Base-by-base conservation (phyloP, 768 basidiomycete species). In the Podaxis mareebaensis region DNA sequence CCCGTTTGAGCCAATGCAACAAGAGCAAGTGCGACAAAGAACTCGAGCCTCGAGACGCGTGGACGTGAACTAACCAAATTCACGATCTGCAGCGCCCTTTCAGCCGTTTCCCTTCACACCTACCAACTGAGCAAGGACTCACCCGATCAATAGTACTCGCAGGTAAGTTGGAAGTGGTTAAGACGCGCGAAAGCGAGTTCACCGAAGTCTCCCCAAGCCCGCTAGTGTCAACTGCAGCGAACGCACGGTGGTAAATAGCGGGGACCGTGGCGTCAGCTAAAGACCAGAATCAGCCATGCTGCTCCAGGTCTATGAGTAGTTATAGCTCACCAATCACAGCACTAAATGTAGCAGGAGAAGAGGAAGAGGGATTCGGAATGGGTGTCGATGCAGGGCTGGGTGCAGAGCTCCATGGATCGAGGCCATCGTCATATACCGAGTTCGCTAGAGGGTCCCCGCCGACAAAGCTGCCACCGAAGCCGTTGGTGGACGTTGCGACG, bases 1-100 rank as follows among this genome's bases (percentile, higher is more conserved):
- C 87, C 89, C 4, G 85, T 78, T 74, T 98, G 95, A 4, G 92
- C 93, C 3, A 96, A 78, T 2, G 93, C 92, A 51, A 92, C 93
- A 13, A 98, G 81, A 11, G 92, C 93, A 26, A 98, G 76, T 10
- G 94, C 92, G 11, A 96, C 92, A 72, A 92, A 96, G 79, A 96
- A 96, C 71, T 98, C 95, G 61, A 90, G 85, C 67, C 87, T 92
- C 7, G 93, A 92, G 40, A 98, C 90, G 56, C 89, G 83, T 49
- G 91, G 83, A 63, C 84, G 83, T 38, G 89, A 88, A 75, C 91
- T 92, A 58, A 95, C 93, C 22, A 96, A 80, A 74, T 91, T 94
- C 61, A 97, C 90, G 68, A 98, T 96, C 94, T 96, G 67, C 7
- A 53, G 1, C 20, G n/a, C 51, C n/a, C 44, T 4, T 39, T 52